Evolutionary conservation across 805 yeast species (phyloP).

Genomic region (Metschnikowia bowlesiae): DNA sequence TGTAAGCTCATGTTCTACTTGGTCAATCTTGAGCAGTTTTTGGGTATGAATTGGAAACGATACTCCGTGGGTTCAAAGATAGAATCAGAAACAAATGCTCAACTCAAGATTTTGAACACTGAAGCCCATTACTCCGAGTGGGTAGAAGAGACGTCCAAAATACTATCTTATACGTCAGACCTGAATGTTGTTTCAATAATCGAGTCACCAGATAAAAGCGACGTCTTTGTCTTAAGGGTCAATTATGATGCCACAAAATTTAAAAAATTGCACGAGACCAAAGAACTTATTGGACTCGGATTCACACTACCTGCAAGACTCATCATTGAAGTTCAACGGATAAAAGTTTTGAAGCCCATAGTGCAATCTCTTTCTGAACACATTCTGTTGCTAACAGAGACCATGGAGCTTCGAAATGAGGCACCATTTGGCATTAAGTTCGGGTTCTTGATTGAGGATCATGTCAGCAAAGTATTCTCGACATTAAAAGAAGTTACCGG

Average conservation of each 20-base stretch:
- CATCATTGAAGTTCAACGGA: slow-evolving; percentile 42
- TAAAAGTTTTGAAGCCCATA: slow-evolving; percentile 52
- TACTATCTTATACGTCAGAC: neutral
- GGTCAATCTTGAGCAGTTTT: slow-evolving; percentile 18
- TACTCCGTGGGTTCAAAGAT: slow-evolving; percentile 55
- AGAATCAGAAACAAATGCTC: slow-evolving; percentile 41
- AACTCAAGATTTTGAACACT: slow-evolving; percentile 46
- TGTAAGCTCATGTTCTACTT: slow-evolving; percentile 24
- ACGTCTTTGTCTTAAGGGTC: neutral
- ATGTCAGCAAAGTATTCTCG: slow-evolving; percentile 28
- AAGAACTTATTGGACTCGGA: slow-evolving; percentile 31
- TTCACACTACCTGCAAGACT: slow-evolving; percentile 56
- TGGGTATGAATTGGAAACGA: slow-evolving; percentile 36
- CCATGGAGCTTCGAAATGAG: slow-evolving; percentile 17
- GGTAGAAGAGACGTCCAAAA: slow-evolving; percentile 28
- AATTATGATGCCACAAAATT: slow-evolving; percentile 2
- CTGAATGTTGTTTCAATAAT: slow-evolving; percentile 3
- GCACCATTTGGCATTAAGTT: slow-evolving; percentile 38
- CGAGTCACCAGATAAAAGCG: neutral
- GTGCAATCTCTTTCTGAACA: slow-evolving; percentile 53
- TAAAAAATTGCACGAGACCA: slow-evolving; percentile 5
- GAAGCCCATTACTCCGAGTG: slow-evolving; percentile 44
- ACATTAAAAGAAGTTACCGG: slow-evolving; percentile 8
- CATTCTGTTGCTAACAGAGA: slow-evolving; percentile 35
- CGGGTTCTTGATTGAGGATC: slow-evolving; percentile 36